Base-by-base conservation (phyloP, 495 filamentous ascomycete genomes). In the Neurospora africana region DNA sequence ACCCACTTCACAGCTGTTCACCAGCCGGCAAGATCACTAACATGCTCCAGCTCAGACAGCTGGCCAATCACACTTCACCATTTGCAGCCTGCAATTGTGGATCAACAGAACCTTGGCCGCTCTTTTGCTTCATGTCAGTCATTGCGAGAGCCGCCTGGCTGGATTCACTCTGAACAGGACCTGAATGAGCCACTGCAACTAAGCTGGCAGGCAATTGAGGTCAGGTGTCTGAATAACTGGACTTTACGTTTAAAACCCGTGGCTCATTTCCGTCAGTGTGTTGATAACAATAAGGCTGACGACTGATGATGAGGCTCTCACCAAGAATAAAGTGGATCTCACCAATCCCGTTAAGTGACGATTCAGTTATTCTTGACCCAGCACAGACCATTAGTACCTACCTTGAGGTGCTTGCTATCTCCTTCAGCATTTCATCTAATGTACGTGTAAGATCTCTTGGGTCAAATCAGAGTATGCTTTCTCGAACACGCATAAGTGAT, bases 1-100 rank as follows among this genome's bases (percentile, higher is more conserved):
- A 74, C 76, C 79, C 78, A 79, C 78, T 9, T 13, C 40, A 10
- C 76, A 75, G 72, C 74, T 74, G 76, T 11, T 71, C 23, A 21
- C 72, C 76, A 77, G 73, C 74, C 74, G 76, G 27, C 73, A 58
- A 65, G 15, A 27, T 15, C 53, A 65, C 53, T 67, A 58, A 68
- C 69, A 67, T 39, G 40, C 33, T 39, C 39, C 43, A 47, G 47
- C 47, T 35, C 30, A 47, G 69, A 35, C 37, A 15, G 6, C 15
- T 13, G 23, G 40, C 69, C 69, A 71, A 71, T 71, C 33, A 71
- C 1, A 67, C 41, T 33, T 33, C 27, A 65, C 53, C 23, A 35
- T 33, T 61, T 33, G 13, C 23, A 8, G 13, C 53, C 27, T 61
- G 27, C 53, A 33, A 65, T 9, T 61, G 53, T 65, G 23, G 53